Evolutionary conservation across 140 eudicot genomes (phyloP).

Genomic region (Cichorium intybus): DNA sequence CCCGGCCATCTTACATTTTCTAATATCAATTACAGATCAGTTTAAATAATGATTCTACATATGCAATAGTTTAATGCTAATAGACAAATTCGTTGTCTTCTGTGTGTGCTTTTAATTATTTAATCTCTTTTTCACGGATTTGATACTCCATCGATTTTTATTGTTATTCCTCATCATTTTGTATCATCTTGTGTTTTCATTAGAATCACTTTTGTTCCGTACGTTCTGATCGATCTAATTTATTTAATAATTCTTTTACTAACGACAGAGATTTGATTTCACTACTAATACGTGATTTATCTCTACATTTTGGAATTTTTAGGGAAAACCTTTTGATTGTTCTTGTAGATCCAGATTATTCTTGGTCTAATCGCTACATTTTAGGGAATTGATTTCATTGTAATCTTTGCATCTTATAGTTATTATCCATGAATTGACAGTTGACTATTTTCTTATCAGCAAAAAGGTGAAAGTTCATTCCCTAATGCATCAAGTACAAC

Average conservation of each 20-base stretch:
- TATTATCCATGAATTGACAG: background rate
- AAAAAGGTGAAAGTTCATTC: slow-evolving; percentile 8
- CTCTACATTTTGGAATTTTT: slow-evolving; percentile 20
- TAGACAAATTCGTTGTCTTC: slow-evolving; percentile 29
- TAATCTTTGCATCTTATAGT: too few relatives aligned
- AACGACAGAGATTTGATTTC: slow-evolving; percentile 7
- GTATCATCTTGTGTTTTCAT: slow-evolving; percentile 26
- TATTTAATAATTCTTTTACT: background rate
- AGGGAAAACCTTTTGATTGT: background rate
- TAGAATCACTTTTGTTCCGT: slow-evolving; percentile 27
- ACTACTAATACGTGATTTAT: slow-evolving; percentile 13
- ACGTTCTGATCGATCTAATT: slow-evolving; percentile 20
- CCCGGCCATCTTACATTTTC: background rate
- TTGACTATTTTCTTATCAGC: slow-evolving; percentile 14
- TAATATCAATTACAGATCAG: slow-evolving; percentile 19
- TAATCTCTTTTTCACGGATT: slow-evolving; percentile 14
- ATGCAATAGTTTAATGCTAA: slow-evolving; percentile 1
- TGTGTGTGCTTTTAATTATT: background rate
- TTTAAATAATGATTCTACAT: slow-evolving; percentile 1
- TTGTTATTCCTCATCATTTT: slow-evolving; percentile 25
- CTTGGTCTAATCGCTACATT: background rate
- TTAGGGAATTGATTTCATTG: background rate
- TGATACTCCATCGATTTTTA: background rate
- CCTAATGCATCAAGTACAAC: slow-evolving; percentile 13
- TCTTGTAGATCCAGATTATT: background rate